Conservation (phyloP, 306 rosid genomes). For the barrel medic (Medicago truncatula) region MtrunA17r5.0-ANR NC_053043.1:49443001-49443500, state of each 20-base stretch:
- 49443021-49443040: no score
- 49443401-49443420: background rate
- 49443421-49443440: background rate
- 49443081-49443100: no score
- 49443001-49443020: no score
- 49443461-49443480: background rate
- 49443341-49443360: background rate
- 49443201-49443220: background rate
- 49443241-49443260: background rate
- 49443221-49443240: background rate
- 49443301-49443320: no score
- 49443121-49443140: constrained; percentile 44
- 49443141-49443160: constrained; percentile 44
- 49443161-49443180: constrained; percentile 41
- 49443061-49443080: no score
- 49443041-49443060: no score
- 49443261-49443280: no score
- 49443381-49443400: background rate
- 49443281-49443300: no score
- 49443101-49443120: constrained; percentile 41
- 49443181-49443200: background rate
- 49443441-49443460: background rate
- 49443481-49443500: background rate
- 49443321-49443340: no score
- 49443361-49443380: background rate